These are phyloP conservation scores for Galium porrigens DNA, from an alignment of 305 asterid species.

Conservation along the genomic window DNA sequence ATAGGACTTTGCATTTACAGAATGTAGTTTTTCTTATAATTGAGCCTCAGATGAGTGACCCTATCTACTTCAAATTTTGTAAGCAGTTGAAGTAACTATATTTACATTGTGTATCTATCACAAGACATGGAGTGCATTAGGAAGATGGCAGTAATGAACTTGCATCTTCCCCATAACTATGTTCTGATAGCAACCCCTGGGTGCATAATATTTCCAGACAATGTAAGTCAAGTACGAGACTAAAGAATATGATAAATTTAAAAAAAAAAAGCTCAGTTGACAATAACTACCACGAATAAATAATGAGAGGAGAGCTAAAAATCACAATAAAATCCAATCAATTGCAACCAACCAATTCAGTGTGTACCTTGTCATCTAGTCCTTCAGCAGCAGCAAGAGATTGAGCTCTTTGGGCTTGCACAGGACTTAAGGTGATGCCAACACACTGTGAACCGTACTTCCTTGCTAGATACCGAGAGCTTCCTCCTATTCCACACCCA, in stretches of 20 bases:
- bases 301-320: neutral
- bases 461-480: conserved; percentile 62
- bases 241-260: neutral
- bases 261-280: neutral
- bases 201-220: neutral
- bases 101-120: neutral
- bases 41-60: neutral
- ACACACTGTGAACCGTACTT: conserved; percentile 52
- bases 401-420: conserved; percentile 90
- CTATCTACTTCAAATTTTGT: neutral
- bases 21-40: neutral
- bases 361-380: conserved; percentile 36
- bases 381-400: conserved; percentile 73
- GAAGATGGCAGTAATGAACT: neutral
- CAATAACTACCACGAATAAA: neutral
- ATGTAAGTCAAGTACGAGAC: neutral
- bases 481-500: conserved; percentile 97
- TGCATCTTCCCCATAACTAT: neutral
- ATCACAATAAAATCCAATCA: neutral
- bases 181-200: neutral
- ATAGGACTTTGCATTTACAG: neutral
- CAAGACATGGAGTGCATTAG: neutral
- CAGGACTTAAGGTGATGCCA: conserved; percentile 81
- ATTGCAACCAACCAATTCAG: neutral
- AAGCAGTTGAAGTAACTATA: neutral